These are phyloP conservation scores for Schizothecium vesticola DNA, from an alignment of 495 filamentous ascomycete species.

Conservation along the genomic window DNA sequence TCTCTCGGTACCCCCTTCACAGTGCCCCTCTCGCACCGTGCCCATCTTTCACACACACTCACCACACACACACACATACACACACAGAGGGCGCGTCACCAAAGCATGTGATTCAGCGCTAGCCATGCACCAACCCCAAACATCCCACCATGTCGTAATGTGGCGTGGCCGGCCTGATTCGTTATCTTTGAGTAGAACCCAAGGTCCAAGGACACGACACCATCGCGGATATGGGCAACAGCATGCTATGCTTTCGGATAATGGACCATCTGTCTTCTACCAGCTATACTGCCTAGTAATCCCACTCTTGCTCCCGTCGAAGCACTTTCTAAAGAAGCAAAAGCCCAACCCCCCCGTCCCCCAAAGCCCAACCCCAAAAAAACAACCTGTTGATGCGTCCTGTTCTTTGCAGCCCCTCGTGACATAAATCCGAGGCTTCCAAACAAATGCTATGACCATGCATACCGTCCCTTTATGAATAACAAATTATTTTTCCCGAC, in stretches of 20 bases:
- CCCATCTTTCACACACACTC: no score
- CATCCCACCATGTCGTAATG: slow-evolving; percentile 3
- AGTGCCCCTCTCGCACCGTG: neutral
- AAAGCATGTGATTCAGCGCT: slow-evolving; percentile 24
- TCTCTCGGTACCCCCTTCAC: neutral
- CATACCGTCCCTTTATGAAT: neutral
- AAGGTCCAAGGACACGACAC: neutral
- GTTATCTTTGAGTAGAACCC: neutral
- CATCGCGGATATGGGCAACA: neutral
- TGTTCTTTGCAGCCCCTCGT: neutral
- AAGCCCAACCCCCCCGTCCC: slow-evolving; percentile 15
- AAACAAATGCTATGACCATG: slow-evolving; percentile 2
- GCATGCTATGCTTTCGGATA: neutral
- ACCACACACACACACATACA: no score
- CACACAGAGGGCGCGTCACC: slow-evolving; percentile 13
- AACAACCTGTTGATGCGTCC: neutral
- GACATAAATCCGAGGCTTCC: neutral
- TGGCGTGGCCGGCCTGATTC: slow-evolving; percentile 13
- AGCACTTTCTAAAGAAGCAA: slow-evolving; percentile 28
- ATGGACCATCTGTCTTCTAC: neutral
- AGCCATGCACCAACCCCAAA: slow-evolving; percentile 9
- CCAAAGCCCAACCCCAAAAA: neutral
- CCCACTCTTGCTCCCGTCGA: slow-evolving; percentile 22
- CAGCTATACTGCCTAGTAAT: neutral
- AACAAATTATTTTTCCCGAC: neutral